These are phyloP conservation scores for Pyrenula aspistea DNA, from an alignment of 495 filamentous ascomycete genomes.

Conservation along the genomic window DNA sequence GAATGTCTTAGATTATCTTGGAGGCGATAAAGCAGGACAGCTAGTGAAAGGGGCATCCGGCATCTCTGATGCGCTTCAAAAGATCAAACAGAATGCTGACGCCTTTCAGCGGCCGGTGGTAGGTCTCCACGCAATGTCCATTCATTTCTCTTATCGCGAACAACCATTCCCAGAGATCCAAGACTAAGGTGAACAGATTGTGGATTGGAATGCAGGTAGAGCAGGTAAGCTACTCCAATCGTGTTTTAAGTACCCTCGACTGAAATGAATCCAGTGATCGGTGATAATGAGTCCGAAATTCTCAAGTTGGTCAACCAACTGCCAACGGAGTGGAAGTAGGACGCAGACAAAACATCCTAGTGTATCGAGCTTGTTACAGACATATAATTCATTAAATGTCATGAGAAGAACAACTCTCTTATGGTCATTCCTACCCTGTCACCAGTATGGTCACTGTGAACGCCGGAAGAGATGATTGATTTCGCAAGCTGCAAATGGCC, in stretches of 20 bases:
- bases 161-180: not conserved
- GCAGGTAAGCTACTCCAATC: constrained; percentile 38
- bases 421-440: no score
- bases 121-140: constrained; percentile 16
- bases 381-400: not conserved
- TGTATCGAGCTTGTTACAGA: not conserved
- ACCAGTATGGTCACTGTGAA: no score
- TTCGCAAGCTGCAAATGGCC: no score
- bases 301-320: constrained; percentile 58
- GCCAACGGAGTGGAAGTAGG: constrained; percentile 29
- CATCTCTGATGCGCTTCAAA: constrained; percentile 64
- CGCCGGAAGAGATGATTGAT: no score
- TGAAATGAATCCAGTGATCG: constrained; percentile 30
- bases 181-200: constrained; percentile 36
- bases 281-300: constrained; percentile 74
- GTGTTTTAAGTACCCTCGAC: not conserved
- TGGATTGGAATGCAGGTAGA: constrained; percentile 89
- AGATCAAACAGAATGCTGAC: constrained; percentile 45
- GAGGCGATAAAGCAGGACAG: constrained; percentile 21
- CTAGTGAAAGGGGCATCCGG: constrained; percentile 61
- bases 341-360: not conserved
- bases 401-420: no score
- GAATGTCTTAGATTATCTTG: constrained; percentile 80
- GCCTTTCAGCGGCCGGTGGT: constrained; percentile 64
- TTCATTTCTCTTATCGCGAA: constrained; percentile 2